Conservation (phyloP, 169 alveolate genomes). For the Perkinsus chesapeaki region DNA sequence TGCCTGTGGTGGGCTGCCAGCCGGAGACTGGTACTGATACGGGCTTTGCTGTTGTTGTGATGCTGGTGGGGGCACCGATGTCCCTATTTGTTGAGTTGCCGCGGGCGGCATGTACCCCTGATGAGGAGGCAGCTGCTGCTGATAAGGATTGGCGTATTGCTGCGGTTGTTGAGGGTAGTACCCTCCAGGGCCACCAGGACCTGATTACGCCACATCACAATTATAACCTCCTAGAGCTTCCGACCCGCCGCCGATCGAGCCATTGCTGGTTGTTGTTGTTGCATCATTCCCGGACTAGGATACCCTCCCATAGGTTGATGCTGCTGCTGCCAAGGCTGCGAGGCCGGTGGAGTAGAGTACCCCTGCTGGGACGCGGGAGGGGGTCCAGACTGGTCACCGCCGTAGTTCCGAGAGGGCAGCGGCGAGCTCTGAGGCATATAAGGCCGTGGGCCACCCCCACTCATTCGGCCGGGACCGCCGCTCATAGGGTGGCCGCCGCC, state of each 20-base stretch:
- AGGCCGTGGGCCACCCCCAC: background rate
- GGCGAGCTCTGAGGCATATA: background rate
- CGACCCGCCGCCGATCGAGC: background rate
- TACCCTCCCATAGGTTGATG: background rate
- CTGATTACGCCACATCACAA: background rate
- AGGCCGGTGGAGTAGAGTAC: background rate
- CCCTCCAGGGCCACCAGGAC: background rate
- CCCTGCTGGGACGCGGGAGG: background rate
- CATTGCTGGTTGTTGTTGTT: background rate
- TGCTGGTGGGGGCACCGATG: background rate
- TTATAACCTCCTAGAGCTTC: background rate
- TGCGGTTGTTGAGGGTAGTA: background rate
- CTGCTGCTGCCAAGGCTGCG: conserved; percentile 4
- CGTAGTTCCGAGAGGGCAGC: background rate
- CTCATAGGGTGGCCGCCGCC: background rate
- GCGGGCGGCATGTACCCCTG: background rate
- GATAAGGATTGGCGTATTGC: background rate
- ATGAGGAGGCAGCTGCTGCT: background rate
- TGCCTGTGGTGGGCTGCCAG: background rate
- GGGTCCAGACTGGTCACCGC: background rate
- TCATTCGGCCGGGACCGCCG: background rate
- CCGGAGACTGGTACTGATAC: background rate
- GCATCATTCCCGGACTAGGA: background rate
- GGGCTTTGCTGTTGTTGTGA: background rate
- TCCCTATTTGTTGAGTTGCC: too few relatives aligned